Evolutionary conservation across 78 protist species (phyloP), one percentile per base, ranked within the genome.

Genomic region (Bigelowiella natans): DNA sequence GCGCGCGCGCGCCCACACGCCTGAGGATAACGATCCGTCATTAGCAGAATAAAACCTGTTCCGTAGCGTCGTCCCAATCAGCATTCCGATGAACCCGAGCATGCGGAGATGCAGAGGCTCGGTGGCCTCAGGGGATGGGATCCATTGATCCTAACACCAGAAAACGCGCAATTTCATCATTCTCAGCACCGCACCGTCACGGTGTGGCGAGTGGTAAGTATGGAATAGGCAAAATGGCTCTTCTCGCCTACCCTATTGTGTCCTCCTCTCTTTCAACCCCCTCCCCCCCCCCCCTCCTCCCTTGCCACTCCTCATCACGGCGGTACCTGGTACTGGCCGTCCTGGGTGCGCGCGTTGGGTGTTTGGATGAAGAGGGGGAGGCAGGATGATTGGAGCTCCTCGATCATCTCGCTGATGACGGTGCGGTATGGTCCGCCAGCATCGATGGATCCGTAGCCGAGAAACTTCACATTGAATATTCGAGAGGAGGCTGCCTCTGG

Each of bases 391-490:
- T 87, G 92, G 37, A 92, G 86, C 86, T 92, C 94, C n/a, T 63
- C 82, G 29, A 63, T 82, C 1, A 86, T 28, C 1, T 88, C 86
- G 11, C 87, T 1, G 73, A 92, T 18, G n/a, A 87, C 39, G 63
- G 88, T 91, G 64, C 94, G 94, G 90, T 51, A 92, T 28, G 90
- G 91, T n/a, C 94, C 94, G 38, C 94, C 94, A 29, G n/a, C 29
- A 37, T 92, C 94, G 39, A 1, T 86, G 26, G 89, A 85, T 1
- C 91, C 91, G 38, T 92, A 91, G 90, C 94, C 91, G n/a, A 40
- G 85, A 64, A 92, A 82, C 63, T 83, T 64, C 64, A 31, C 83
- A 30, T 40, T 63, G n/a, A n/a, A n/a, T n/a, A n/a, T n/a, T n/a
- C n/a, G n/a, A n/a, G n/a, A n/a, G n/a, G n/a, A n/a, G n/a, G n/a